Evolutionary conservation across 2,329 filamentous ascomycete species (phyloP).

Genomic region (Clarireedia paspali): DNA sequence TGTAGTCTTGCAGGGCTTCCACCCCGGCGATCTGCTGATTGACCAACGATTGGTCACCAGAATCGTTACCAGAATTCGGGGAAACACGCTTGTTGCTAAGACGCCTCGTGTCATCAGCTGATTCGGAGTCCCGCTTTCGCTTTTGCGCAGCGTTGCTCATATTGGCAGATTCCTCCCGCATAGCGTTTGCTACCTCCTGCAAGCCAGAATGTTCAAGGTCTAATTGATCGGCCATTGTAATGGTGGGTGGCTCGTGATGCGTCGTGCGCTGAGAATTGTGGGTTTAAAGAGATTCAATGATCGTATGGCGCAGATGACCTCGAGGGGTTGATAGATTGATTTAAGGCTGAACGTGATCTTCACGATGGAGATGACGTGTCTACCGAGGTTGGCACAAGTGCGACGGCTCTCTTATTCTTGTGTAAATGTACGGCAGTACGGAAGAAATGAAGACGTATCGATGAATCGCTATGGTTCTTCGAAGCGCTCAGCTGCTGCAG

Average conservation of each 20-base stretch:
- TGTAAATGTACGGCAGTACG: slow-evolving; percentile 19
- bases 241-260: slow-evolving; percentile 16
- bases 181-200: slow-evolving; percentile 31
- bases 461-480: slow-evolving; percentile 23
- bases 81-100: slow-evolving; percentile 29
- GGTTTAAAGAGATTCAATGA: slow-evolving; percentile 5
- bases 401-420: slow-evolving; percentile 15
- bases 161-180: slow-evolving; percentile 26
- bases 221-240: slow-evolving; percentile 28
- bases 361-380: slow-evolving; percentile 27
- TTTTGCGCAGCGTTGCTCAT: slow-evolving; percentile 23
- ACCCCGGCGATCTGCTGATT: slow-evolving; percentile 24
- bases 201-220: slow-evolving; percentile 30
- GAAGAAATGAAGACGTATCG: slow-evolving; percentile 14
- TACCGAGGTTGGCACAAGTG: slow-evolving; percentile 27
- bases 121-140: slow-evolving; percentile 30
- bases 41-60: slow-evolving; percentile 12
- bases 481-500: slow-evolving; percentile 29
- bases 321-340: slow-evolving; percentile 25
- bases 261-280: slow-evolving; percentile 26
- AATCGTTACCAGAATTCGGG: slow-evolving; percentile 24
- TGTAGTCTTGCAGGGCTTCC: slow-evolving; percentile 30
- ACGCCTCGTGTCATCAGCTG: slow-evolving; percentile 30
- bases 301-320: slow-evolving; percentile 28
- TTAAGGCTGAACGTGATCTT: slow-evolving; percentile 26